These are phyloP conservation scores for Yamadazyma mexicana DNA, from an alignment of 1,139 yeast genomes.

Conservation along the genomic window DNA sequence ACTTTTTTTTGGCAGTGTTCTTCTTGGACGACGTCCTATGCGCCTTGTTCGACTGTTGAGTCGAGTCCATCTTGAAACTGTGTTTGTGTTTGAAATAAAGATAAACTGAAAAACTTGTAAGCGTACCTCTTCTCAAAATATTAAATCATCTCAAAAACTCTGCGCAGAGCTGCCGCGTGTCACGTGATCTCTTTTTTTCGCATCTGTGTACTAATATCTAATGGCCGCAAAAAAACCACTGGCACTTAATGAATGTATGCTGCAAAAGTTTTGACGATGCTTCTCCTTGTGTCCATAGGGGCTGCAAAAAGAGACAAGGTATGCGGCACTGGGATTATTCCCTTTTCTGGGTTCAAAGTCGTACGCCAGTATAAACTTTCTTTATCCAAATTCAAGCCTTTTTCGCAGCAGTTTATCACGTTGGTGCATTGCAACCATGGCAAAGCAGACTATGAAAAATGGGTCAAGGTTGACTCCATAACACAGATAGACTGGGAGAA, in stretches of 20 bases:
- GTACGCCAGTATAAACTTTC: constrained; percentile 51
- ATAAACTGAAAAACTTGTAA: neutral
- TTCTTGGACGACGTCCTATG: constrained; percentile 56
- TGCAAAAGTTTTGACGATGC: neutral
- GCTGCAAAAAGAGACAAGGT: constrained; percentile 2
- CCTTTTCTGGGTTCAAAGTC: constrained; percentile 62
- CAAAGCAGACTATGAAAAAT: constrained; percentile 45
- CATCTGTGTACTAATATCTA: neutral
- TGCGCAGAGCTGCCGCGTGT: neutral
- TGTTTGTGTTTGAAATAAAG: neutral
- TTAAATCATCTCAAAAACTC: constrained; percentile 9
- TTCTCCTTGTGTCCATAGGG: neutral
- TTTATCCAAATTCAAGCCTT: constrained; percentile 38
- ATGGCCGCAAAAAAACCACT: constrained; percentile 1
- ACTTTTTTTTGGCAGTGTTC: constrained; percentile 76
- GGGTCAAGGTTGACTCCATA: constrained; percentile 30
- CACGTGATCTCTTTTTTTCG: neutral
- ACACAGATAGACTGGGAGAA: constrained; percentile 52
- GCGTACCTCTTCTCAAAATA: constrained; percentile 1
- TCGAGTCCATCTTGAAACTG: constrained; percentile 20
- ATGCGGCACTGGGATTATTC: constrained; percentile 21
- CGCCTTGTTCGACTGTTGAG: constrained; percentile 57
- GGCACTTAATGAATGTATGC: neutral
- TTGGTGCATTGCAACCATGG: constrained; percentile 61
- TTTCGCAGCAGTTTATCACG: constrained; percentile 46